phyloP scores from a whole-genome alignment of 176 grass and related monocot species.

The Musa beccarii region DNA sequence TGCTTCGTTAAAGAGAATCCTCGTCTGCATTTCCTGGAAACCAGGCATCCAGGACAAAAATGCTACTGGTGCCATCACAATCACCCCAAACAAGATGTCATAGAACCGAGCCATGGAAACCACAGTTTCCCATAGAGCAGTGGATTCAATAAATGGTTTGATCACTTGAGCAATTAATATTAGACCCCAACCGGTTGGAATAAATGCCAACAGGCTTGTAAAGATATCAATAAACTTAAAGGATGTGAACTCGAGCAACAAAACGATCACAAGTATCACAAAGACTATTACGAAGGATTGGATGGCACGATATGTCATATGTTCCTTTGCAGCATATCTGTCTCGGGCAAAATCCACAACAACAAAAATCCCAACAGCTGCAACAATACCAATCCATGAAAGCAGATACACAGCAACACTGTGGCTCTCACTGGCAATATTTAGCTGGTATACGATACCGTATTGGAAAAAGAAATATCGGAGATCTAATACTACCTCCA shows the following conservation, averaged over 20 bases:
- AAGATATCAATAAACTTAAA: slow-evolving; percentile 89
- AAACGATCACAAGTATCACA: slow-evolving; percentile 48
- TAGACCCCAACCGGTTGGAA: slow-evolving; percentile 92
- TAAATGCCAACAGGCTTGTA: slow-evolving; percentile 84
- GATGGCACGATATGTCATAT: slow-evolving; percentile 70
- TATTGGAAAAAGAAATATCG: slow-evolving; percentile 95
- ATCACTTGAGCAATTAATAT: slow-evolving; percentile 94
- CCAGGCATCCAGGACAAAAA: slow-evolving; percentile 89
- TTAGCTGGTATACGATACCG: slow-evolving; percentile 90
- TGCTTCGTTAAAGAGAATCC: slow-evolving; percentile 95
- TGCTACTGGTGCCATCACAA: slow-evolving; percentile 85
- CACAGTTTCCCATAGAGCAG: slow-evolving; percentile 67
- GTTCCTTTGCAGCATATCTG: slow-evolving; percentile 73
- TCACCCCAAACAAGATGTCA: slow-evolving; percentile 74
- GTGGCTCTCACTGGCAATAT: slow-evolving; percentile 56
- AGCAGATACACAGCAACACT: slow-evolving; percentile 84
- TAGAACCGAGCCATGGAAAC: slow-evolving; percentile 69
- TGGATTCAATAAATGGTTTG: slow-evolving; percentile 76
- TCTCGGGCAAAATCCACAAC: slow-evolving; percentile 65
- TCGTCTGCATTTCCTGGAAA: slow-evolving; percentile 97
- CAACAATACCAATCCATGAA: slow-evolving; percentile 84
- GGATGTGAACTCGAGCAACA: slow-evolving; percentile 65
- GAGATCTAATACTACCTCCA: slow-evolving; percentile 90
- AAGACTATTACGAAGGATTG: slow-evolving; percentile 53
- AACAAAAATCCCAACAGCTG: slow-evolving; percentile 54